These are phyloP conservation scores for Debaryomyces sp. DNA, from an alignment of 1,139 yeast genomes.

Conservation along the genomic window DNA sequence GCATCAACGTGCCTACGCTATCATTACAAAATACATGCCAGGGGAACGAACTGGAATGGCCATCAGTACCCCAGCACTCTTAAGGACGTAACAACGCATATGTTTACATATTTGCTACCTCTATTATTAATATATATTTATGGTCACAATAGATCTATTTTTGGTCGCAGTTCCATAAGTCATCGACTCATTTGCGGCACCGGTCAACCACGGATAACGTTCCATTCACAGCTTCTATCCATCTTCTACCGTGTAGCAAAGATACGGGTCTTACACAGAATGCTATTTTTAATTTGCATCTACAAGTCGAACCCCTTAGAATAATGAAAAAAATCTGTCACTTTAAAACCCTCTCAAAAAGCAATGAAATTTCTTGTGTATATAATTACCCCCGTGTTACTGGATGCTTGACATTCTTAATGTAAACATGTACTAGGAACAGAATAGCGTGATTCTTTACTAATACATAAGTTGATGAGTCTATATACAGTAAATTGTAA, in stretches of 20 bases:
- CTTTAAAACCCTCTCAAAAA: not conserved
- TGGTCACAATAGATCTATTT: constrained; percentile 1
- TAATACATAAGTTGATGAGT: not conserved
- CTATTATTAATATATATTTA: not conserved
- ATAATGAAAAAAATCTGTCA: not conserved
- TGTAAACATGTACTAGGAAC: not conserved
- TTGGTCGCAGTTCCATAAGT: not conserved
- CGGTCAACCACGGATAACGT: not conserved
- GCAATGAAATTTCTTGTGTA: not conserved
- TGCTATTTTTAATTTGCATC: not conserved
- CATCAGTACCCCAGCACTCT: not conserved
- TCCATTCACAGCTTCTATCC: not conserved
- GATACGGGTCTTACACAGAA: not conserved
- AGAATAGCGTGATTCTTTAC: not conserved
- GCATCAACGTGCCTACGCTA: not conserved
- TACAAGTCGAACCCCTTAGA: not conserved
- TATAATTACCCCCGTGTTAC: not conserved
- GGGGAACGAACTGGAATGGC: not conserved
- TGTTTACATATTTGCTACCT: not conserved
- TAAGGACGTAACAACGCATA: not conserved
- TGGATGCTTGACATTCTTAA: not conserved
- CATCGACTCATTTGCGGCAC: not conserved
- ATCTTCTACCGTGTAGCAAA: not conserved
- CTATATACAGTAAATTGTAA: not conserved
- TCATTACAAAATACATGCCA: not conserved